Evolutionary conservation across 2,329 filamentous ascomycete genomes (phyloP), one percentile per base, ranked within the genome.

Genomic region (Arthrobotrys musiformis): DNA sequence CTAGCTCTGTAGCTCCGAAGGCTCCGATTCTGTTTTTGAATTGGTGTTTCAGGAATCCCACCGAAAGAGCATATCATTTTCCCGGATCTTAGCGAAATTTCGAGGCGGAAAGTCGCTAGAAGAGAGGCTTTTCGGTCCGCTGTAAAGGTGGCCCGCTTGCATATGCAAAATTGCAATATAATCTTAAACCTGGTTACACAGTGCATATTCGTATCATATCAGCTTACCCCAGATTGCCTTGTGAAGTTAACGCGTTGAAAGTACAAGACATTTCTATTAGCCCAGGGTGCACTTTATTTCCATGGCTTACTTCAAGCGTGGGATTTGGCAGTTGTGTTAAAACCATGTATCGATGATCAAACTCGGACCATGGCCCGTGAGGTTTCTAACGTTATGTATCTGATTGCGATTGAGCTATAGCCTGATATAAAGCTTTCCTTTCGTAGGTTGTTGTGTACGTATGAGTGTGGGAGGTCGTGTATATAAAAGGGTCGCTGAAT

Each of bases 81-180:
- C n/a, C n/a, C n/a, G n/a, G n/a, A n/a, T n/a, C n/a, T n/a, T n/a
- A n/a, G n/a, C n/a, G n/a, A n/a, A n/a, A n/a, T n/a, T n/a, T n/a
- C 24, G 35, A 44, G 68, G 26, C 35, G 46, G 46, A 48, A 30
- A n/a, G 15, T 62, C 46, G 58, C 46, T 17, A 50, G 54, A 24
- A 46, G 37, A 19, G 37, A 60, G 64, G 24, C 50, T 58, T 37
- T 35, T 50, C 64, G 64, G 64, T 24, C 64, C 64, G 64, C 64
- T 37, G 9, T 30, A 48, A 17, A n/a, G 22, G 33, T 46, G 26
- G n/a, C 17, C 7, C 28, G 3, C 4, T 17, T 58, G 33, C 24
- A 54, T 54, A 17, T 48, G 42, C 37, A 28, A n/a, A n/a, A 24
- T 7, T 13, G 19, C 22, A n/a, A 24, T 46, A 50, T 2, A 50